Conservation (phyloP, 495 filamentous ascomycete species). For the Pseudomonodictys pantanalensis region DNA sequence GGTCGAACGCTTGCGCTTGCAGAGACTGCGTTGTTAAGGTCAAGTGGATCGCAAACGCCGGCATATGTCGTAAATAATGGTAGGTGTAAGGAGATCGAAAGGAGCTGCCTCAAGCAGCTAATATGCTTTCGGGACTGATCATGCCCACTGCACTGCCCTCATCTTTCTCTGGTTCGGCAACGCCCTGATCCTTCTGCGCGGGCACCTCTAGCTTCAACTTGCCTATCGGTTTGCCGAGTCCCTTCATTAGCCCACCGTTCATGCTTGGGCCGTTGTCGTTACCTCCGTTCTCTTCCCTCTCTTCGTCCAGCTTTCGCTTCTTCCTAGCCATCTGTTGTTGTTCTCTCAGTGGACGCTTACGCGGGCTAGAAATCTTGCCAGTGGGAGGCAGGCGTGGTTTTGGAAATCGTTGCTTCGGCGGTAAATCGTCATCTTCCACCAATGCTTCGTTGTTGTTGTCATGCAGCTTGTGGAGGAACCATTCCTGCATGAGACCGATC, state of each 20-base stretch:
- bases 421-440: conserved; percentile 92
- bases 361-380: conserved; percentile 87
- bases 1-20: too few relatives aligned
- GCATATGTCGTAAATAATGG: background rate
- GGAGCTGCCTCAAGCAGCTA: conserved; percentile 9
- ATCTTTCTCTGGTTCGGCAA: conserved; percentile 39
- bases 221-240: conserved; percentile 33
- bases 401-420: conserved; percentile 84
- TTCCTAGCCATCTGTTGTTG: conserved; percentile 71
- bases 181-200: conserved; percentile 28
- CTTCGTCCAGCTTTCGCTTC: conserved; percentile 51
- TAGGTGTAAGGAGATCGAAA: background rate
- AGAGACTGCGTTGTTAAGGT: too few relatives aligned
- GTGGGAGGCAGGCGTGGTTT: conserved; percentile 90
- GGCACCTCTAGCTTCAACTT: conserved; percentile 43
- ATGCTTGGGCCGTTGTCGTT: conserved; percentile 15
- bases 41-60: background rate
- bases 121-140: conserved; percentile 44
- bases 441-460: conserved; percentile 77
- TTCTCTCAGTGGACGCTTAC: conserved; percentile 79
- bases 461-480: conserved; percentile 84
- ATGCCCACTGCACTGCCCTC: conserved; percentile 37
- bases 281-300: conserved; percentile 28
- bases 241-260: conserved; percentile 17
- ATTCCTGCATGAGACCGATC: conserved; percentile 81